phyloP scores from a whole-genome alignment of 1,139 yeast genomes.

The Yamadazyma sp. region DNA sequence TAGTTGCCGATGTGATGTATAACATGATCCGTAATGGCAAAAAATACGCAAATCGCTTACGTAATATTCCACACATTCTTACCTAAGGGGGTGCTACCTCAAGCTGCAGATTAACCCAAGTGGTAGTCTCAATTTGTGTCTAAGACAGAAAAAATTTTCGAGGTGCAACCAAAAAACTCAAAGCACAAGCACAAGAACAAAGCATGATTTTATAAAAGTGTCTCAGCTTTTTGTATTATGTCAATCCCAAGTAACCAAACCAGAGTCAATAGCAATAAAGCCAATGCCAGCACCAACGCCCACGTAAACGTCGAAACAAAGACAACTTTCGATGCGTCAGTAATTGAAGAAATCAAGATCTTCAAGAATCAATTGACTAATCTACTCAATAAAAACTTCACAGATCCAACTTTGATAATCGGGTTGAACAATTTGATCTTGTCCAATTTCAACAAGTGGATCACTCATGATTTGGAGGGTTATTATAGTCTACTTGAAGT shows the following conservation, averaged over 20 bases:
- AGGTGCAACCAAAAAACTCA: not conserved
- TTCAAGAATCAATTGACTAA: slow-evolving; percentile 31
- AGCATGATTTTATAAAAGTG: slow-evolving; percentile 2
- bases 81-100: not conserved
- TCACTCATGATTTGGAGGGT: slow-evolving; percentile 30
- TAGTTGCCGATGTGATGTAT: slow-evolving; percentile 2
- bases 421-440: slow-evolving; percentile 47
- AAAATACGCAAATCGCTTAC: not conserved
- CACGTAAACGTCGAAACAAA: not conserved
- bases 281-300: not conserved
- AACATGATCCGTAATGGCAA: not conserved
- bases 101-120: too few species aligned
- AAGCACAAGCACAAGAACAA: not conserved
- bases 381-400: slow-evolving; percentile 27
- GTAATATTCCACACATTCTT: slow-evolving; percentile 1
- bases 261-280: not conserved
- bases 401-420: slow-evolving; percentile 45
- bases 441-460: slow-evolving; percentile 41
- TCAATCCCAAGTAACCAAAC: not conserved
- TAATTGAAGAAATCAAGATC: slow-evolving; percentile 22
- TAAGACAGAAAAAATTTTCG: slow-evolving; percentile 1
- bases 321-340: slow-evolving; percentile 4
- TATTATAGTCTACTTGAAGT: slow-evolving; percentile 21
- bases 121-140: not conserved
- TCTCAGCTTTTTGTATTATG: not conserved